These are phyloP conservation scores for Rugonectria rugulosa DNA, from an alignment of 2,329 filamentous ascomycete species.

Conservation along the genomic window DNA sequence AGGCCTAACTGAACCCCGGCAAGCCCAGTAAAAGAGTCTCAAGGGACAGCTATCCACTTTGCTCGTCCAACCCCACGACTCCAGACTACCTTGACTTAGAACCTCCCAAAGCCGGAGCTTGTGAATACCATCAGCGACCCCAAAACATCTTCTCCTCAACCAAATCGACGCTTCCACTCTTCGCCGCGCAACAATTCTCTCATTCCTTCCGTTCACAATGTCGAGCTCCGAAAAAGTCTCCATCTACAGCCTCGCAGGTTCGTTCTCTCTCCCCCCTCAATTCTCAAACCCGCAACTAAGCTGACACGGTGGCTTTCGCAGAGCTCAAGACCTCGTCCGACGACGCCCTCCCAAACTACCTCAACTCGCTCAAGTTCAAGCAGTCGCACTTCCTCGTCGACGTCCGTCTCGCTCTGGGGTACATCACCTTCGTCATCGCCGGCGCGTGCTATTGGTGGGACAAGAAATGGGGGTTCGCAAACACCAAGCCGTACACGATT, in stretches of 20 bases:
- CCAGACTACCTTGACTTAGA: conserved; percentile 1
- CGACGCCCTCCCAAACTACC: conserved; percentile 92
- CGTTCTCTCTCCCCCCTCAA: conserved; percentile 6
- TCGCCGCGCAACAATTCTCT: neutral
- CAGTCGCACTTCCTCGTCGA: conserved; percentile 85
- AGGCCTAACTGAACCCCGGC: neutral
- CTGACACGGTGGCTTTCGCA: conserved; percentile 50
- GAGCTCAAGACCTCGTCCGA: conserved; percentile 97
- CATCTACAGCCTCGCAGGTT: conserved; percentile 73
- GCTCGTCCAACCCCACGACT: conserved; percentile 3
- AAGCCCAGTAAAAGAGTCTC: neutral
- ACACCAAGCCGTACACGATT: conserved; percentile 81
- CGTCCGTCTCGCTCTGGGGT: conserved; percentile 83
- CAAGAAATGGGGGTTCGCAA: conserved; percentile 89
- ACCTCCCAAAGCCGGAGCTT: conserved; percentile 10
- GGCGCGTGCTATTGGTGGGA: conserved; percentile 89
- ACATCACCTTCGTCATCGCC: conserved; percentile 79
- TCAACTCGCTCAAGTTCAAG: conserved; percentile 84
- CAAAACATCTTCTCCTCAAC: conserved; percentile 8
- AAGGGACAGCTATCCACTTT: conserved; percentile 25
- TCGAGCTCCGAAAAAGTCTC: conserved; percentile 62
- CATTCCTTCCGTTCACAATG: conserved; percentile 37
- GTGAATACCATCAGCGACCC: conserved; percentile 7
- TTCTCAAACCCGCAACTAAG: neutral
- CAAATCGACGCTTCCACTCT: neutral